Base-by-base conservation (phyloP, 768 basidiomycete genomes). In the Udeniomyces megalosporus region DNA sequence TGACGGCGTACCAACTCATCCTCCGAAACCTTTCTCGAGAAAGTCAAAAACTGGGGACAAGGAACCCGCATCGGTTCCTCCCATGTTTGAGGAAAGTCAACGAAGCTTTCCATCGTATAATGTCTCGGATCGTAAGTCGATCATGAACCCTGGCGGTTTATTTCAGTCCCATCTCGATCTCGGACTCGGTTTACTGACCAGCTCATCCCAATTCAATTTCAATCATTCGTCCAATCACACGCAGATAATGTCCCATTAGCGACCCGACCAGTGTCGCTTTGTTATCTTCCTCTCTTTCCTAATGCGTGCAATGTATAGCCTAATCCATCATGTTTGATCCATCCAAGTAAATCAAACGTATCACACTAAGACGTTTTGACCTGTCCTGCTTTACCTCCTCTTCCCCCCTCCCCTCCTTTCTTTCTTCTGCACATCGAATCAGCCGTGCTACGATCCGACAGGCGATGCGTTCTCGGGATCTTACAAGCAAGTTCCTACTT, bases 1-100 rank as follows among this genome's bases (percentile, higher is more conserved):
- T 31, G 65, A 66, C 38, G 65, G 65, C 6, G 22, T 58, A 0
- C 65, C 51, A 14, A 61, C 61, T 0, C 48, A 57, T 34, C 61
- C 61, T 20, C 31, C 45, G 1, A n/a, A 42, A 35, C 47, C 58
- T 22, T 15, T 59, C 34, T 6, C 32, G 0, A 22, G 14, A 6
- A n/a, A 59, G 26, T 28, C 58, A 6, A 15, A 58, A 17, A 48
- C n/a, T 2, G 20, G 11, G 14, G 42, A 50, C 46, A 28, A 34
- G 8, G 58, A 38, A 2, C 22, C 42, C 12, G 31, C 17, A n/a
- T 20, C 47, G 38, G 44, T 45, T 2, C 53, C 53, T 1, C 32
- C 53, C 15, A 38, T 55, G 53, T 38, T 22, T 5, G 53, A 26
- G 8, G 53, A 55, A 6, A 15, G 2, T 4, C 15, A 62, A 12